Percentiles rank a stretch among this genome's conserved stretches.
Evolutionary conservation across 1,284 basidiomycete species (phyloP).

Genomic region (Afroboletus lepidellus): DNA sequence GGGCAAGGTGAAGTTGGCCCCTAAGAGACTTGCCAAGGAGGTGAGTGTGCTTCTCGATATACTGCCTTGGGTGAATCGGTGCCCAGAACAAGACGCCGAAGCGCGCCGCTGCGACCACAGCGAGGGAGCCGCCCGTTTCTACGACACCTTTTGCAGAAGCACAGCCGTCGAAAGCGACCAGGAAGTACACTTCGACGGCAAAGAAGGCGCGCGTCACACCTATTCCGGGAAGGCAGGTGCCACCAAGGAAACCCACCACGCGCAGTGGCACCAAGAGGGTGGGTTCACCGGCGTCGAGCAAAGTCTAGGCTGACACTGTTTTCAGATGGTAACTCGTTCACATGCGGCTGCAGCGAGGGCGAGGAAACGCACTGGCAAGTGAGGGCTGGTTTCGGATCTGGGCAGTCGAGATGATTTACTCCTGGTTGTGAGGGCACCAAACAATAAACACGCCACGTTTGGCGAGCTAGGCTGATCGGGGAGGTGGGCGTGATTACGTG

Average conservation of each 20-base stretch:
- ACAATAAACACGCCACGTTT: background rate
- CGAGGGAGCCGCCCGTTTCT: conserved; percentile 16
- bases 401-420: background rate
- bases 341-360: conserved; percentile 28
- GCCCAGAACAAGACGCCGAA: conserved; percentile 34
- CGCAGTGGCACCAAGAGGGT: conserved; percentile 29
- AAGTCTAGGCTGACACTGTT: conserved; percentile 33
- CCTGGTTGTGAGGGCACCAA: no score
- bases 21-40: conserved; percentile 65
- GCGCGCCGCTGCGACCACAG: conserved; percentile 3
- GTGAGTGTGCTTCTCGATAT: conserved; percentile 34
- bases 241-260: conserved; percentile 40
- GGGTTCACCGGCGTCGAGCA: conserved; percentile 16
- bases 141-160: conserved; percentile 22
- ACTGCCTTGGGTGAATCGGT: background rate
- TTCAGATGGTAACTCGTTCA: conserved; percentile 40
- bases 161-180: conserved; percentile 32
- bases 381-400: background rate
- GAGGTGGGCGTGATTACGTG: conserved; percentile 11
- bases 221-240: conserved; percentile 27
- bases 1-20: conserved; percentile 68
- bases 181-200: conserved; percentile 32
- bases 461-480: conserved; percentile 17
- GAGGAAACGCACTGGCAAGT: conserved; percentile 37
- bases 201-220: conserved; percentile 45